Base-by-base conservation (phyloP, 257 asterid species). In the Scutellaria barbata region DNA sequence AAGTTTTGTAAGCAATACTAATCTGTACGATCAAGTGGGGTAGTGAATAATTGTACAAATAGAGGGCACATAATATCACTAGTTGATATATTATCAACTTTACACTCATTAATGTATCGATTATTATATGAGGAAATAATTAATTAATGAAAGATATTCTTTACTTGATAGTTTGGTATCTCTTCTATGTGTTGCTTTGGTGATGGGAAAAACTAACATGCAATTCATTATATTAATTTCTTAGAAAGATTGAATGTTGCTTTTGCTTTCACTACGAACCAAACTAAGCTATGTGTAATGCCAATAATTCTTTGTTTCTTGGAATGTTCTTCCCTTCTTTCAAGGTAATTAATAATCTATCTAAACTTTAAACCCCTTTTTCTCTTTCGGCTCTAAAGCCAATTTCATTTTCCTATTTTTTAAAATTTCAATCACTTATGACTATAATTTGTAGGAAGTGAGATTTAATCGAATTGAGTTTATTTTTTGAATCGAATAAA, bases 371-470 rank as follows among this genome's bases (percentile, higher is more conserved):
- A 46, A 13, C 57, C 66, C 22, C 25, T 42, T 20, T 20, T 63
- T 6, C 42, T 57, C 85, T 85, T 83, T 85, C 79, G 86, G 85
- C 85, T 60, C 69, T 71, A 77, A 74, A 74, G 67, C 53, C 33
- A 18, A 33, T 8, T 22, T 5, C 17, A 33, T 4, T 50, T 22
- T 16, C 8, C 14, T 40, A 33, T 40, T 37, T 61, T 8, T 33
- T 5, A 41, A 5, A 39, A 37, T 14, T 37, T 9, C 35, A 2
- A 25, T 30, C 35, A 30, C 35, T 30, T 30, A 30, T 4, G 0
- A 30, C 35, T 0, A 30, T 30, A 30, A 30, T 30, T 30, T 30
- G 5, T 30, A 30, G 35, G 35, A 30, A 30, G 35, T 30, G 35
- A 0, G 35, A 30, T 1, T 30, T 4, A 30, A 30, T 30, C 35